Conservation (phyloP, 2,329 filamentous ascomycete genomes). For the Fusarium neocosmosporiellum region DNA sequence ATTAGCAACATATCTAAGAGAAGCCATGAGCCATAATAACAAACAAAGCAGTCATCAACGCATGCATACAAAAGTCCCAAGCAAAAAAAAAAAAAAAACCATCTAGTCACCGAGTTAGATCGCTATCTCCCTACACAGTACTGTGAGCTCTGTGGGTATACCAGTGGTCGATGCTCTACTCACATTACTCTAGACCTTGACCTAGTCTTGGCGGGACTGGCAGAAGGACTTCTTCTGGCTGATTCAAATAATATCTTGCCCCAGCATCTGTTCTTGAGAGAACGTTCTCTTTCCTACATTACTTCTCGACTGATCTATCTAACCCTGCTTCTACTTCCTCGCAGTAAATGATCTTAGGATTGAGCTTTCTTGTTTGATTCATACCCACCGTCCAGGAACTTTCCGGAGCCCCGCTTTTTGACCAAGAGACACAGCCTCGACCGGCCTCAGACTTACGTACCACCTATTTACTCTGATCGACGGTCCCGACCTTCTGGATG, state of each 20-base stretch:
- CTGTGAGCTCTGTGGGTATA: no score
- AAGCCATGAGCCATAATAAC: no score
- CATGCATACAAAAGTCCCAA: no score
- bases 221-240: neutral
- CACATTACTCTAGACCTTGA: neutral
- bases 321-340: accelerated
- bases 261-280: neutral
- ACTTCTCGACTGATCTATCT: neutral
- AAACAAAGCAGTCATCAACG: no score
- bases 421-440: neutral
- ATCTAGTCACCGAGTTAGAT: no score
- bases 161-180: no score
- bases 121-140: no score
- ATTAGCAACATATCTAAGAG: no score
- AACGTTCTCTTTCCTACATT: accelerated
- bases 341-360: neutral
- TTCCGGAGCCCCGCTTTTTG: neutral
- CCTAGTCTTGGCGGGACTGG: neutral
- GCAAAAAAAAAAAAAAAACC: no score
- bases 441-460: neutral
- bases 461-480: neutral
- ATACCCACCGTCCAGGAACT: neutral
- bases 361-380: neutral
- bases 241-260: neutral
- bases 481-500: neutral